Evolutionary conservation across 306 rosid genomes (phyloP), one percentile per base, ranked within the genome.

Genomic region (Parietaria judaica): DNA sequence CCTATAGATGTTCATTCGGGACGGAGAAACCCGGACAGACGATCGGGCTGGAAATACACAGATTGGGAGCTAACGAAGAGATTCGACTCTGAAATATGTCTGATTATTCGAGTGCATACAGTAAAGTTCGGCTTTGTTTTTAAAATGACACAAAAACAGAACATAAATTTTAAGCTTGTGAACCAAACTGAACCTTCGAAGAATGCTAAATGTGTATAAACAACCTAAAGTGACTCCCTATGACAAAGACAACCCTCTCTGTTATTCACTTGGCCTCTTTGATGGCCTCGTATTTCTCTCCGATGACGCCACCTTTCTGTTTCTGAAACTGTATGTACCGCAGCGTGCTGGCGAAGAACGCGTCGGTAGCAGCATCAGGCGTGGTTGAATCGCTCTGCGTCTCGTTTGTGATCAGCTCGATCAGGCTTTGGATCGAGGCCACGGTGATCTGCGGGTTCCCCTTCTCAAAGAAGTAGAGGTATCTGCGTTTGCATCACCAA

Each of bases 381-480:
- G 87, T 61, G 6, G 84, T 57, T 8, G 80, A 44, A 23, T 91
- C 97, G 50, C 89, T 85, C 70, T 83, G 97, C 87, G 85, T 83
- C 74, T 91, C 97, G 38, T 82, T 87, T 66, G 86, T 87, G 34
- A 91, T 83, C 70, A 91, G 75, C 51, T 91, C 96, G 61, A 83
- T 81, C 66, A 91, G 76, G 72, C 95, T 84, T 80, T 85, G 89
- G 66, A 91, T 81, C 38, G 91, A 70, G 64, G 91, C 85, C 51
- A 83, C 83, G 2, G 87, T 87, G 69, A 91, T 76, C 72, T 87
- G 97, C 5, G 85, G 84, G 81, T 85, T 90, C 34, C 96, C 96
- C 75, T 90, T 90, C 87, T 90, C 97, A 34, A 78, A 87, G 86
- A 90, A 90, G 76, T 90, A 90, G 43, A 90, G 89, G 78, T 90